These are phyloP conservation scores for Chytriomyces sp. DNA, from an alignment of 192 early-diverging fungal species.

Conservation along the genomic window DNA sequence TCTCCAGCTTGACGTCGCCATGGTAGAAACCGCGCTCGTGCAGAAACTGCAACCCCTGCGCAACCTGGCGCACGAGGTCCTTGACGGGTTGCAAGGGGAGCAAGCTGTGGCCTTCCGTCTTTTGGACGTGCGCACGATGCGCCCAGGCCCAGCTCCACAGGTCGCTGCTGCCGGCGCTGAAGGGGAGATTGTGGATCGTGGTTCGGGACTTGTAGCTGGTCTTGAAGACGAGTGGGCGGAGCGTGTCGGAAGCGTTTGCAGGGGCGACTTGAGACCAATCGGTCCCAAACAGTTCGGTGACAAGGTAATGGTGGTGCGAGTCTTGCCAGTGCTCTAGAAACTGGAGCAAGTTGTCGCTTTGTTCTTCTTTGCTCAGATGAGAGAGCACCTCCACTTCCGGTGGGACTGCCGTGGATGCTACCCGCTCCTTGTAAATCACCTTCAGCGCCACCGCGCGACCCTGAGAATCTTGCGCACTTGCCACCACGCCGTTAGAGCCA, in stretches of 20 bases:
- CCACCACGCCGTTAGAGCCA: slow-evolving; percentile 25
- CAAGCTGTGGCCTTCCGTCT: neutral
- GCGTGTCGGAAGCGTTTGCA: neutral
- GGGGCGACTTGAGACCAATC: slow-evolving; percentile 1
- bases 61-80: slow-evolving; percentile 48
- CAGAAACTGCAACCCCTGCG: slow-evolving; percentile 43
- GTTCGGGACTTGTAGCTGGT: neutral
- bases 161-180: slow-evolving; percentile 10
- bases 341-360: neutral
- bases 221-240: neutral
- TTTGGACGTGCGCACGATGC: neutral
- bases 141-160: slow-evolving; percentile 25
- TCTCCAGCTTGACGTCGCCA: slow-evolving; percentile 65
- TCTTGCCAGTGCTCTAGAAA: slow-evolving; percentile 3
- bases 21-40: slow-evolving; percentile 53
- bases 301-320: slow-evolving; percentile 24
- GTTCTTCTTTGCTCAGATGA: neutral
- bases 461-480: neutral
- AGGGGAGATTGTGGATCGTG: neutral
- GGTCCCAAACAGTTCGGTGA: slow-evolving; percentile 23
- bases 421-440: slow-evolving; percentile 3
- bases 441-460: neutral
- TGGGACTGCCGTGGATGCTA: neutral
- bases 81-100: slow-evolving; percentile 10
- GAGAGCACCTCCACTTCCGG: neutral